A percentile compares a stretch with the other conserved stretches of the same genome.
Conservation (phyloP, 2,329 filamentous ascomycete genomes). For the Trichoderma gracile region DNA sequence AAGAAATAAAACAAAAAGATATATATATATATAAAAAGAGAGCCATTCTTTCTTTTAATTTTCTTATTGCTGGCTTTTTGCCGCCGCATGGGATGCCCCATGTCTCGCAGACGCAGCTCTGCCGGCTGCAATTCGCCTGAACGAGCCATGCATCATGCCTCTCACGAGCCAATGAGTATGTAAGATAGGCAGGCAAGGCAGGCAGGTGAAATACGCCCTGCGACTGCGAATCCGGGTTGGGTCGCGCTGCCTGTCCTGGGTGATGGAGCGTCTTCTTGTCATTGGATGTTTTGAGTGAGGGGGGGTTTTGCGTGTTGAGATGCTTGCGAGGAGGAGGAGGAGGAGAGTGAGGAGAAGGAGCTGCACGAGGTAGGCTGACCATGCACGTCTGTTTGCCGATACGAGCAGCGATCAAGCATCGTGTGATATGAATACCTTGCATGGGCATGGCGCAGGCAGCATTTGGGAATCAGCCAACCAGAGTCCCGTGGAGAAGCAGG, state of each 20-base stretch:
- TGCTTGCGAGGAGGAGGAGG: neutral
- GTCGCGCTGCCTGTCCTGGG: neutral
- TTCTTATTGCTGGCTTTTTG: neutral
- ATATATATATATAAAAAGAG: neutral
- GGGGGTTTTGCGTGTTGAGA: too few relatives aligned
- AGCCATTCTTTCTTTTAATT: neutral
- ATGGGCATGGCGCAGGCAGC: neutral
- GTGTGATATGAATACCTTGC: neutral
- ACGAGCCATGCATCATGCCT: too few relatives aligned
- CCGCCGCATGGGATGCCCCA: neutral
- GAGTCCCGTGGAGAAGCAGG: neutral
- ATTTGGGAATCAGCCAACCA: neutral
- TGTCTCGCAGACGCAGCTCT: conserved; percentile 8
- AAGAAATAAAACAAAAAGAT: neutral
- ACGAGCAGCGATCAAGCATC: conserved; percentile 13
- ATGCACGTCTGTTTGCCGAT: conserved; percentile 11
- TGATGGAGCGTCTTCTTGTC: too few relatives aligned
- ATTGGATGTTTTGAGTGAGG: neutral
- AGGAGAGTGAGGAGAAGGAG: neutral
- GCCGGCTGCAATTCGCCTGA: neutral
- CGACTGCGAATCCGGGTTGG: neutral
- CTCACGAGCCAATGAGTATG: too few relatives aligned
- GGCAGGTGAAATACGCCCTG: neutral
- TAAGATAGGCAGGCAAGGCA: too few relatives aligned
- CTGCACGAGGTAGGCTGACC: neutral